phyloP scores from a whole-genome alignment of 108 stramenopile genomes.

The Parietichytrium sp. region DNA sequence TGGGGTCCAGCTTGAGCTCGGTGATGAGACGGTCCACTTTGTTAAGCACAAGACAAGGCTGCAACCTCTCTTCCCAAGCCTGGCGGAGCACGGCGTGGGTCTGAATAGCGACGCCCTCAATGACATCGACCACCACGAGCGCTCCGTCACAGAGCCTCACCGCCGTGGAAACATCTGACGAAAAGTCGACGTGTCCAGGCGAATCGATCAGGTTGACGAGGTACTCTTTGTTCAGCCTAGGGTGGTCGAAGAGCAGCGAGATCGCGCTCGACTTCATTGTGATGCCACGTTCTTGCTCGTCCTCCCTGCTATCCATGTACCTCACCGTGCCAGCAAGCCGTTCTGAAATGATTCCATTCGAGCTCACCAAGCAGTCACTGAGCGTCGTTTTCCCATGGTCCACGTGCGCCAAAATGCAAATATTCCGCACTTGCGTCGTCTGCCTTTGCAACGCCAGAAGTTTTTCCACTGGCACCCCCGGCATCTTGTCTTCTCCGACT shows the following conservation, averaged over 20 bases:
- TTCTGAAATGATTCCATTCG: constrained; percentile 64
- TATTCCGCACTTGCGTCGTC: constrained; percentile 44
- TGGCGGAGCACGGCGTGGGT: constrained; percentile 92
- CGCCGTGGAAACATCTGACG: constrained; percentile 86
- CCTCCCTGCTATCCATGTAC: constrained; percentile 25
- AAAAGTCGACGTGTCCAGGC: constrained; percentile 97
- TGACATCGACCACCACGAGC: constrained; percentile 89
- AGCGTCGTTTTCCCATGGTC: constrained; percentile 66
- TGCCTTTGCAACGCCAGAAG: neutral
- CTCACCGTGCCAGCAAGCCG: constrained; percentile 62
- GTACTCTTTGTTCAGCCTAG: constrained; percentile 51
- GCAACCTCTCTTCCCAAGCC: constrained; percentile 78
- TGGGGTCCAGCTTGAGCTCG: constrained; percentile 62
- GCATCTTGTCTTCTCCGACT: too few relatives aligned
- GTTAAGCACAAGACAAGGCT: constrained; percentile 86
- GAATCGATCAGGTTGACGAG: constrained; percentile 90
- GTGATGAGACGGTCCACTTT: constrained; percentile 83
- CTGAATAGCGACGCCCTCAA: constrained; percentile 88
- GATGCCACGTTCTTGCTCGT: constrained; percentile 85
- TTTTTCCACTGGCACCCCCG: too few relatives aligned
- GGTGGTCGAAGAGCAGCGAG: constrained; percentile 70
- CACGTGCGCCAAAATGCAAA: constrained; percentile 68
- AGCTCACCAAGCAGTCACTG: constrained; percentile 59
- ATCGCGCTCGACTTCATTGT: constrained; percentile 92
- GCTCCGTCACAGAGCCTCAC: constrained; percentile 87